Evolutionary conservation across 2,329 filamentous ascomycete species (phyloP).

Genomic region (Sporothrix brasiliensis): DNA sequence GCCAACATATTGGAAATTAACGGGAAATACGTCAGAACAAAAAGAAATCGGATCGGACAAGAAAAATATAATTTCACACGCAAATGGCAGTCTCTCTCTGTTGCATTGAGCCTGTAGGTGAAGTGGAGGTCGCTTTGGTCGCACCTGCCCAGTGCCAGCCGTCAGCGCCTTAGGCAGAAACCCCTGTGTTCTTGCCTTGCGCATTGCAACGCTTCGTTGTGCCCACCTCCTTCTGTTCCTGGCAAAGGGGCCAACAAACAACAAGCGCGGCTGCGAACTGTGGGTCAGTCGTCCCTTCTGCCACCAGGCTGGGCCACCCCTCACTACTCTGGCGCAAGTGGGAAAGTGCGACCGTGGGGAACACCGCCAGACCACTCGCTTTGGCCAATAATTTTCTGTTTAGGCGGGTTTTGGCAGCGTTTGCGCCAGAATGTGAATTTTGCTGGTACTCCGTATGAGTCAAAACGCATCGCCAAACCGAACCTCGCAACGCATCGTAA

Average conservation of each 20-base stretch:
- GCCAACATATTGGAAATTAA: neutral
- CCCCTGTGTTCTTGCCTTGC: neutral
- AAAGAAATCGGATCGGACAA: neutral
- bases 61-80: neutral
- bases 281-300: neutral
- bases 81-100: neutral
- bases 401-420: slow-evolving; percentile 19
- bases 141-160: neutral
- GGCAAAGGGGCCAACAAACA: neutral
- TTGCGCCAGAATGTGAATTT: slow-evolving; percentile 21
- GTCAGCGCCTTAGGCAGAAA: slow-evolving; percentile 30
- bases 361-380: slow-evolving; percentile 3
- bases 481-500: slow-evolving; percentile 15
- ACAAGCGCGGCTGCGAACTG: slow-evolving; percentile 20
- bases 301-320: slow-evolving; percentile 28
- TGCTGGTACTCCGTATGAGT: slow-evolving; percentile 26
- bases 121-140: neutral
- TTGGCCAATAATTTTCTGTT: slow-evolving; percentile 21
- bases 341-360: slow-evolving; percentile 23
- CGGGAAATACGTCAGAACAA: neutral
- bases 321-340: slow-evolving; percentile 21
- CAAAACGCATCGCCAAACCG: slow-evolving; percentile 19
- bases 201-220: no score
- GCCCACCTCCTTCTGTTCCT: slow-evolving; percentile 3
- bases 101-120: slow-evolving; percentile 15